A percentile compares a stretch with the other conserved stretches of the same genome.
phyloP scores from a whole-genome alignment of 306 rosid species.

The Lathyrus tuberosus region DNA sequence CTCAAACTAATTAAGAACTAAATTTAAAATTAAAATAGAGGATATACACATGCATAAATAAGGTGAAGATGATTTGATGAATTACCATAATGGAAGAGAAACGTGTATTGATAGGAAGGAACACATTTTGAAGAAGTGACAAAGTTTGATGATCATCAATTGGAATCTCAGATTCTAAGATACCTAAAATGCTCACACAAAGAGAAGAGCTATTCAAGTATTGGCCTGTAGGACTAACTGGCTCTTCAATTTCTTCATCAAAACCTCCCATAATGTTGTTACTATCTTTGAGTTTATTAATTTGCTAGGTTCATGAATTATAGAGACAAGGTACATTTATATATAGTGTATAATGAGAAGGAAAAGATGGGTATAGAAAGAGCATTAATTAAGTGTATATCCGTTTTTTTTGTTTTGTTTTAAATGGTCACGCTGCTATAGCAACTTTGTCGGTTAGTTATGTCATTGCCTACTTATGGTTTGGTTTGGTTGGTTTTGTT shows the following conservation, averaged over 20 bases:
- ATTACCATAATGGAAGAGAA: slow-evolving; percentile 57
- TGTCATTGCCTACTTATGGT: no score
- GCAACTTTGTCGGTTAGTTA: background rate
- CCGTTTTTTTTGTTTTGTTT: background rate
- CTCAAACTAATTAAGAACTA: no score
- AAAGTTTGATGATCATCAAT: slow-evolving; percentile 22
- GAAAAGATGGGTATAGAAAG: background rate
- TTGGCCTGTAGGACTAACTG: slow-evolving; percentile 54
- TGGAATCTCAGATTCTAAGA: slow-evolving; percentile 49
- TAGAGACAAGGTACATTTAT: background rate
- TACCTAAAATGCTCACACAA: slow-evolving; percentile 40
- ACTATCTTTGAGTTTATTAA: background rate
- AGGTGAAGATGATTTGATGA: background rate
- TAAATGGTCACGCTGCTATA: background rate
- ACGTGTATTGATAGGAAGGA: slow-evolving; percentile 54
- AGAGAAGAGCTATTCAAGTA: slow-evolving; percentile 49
- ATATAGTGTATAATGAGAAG: background rate
- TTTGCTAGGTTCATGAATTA: background rate
- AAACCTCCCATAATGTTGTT: slow-evolving; percentile 1
- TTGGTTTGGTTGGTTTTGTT: no score
- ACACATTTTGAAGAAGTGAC: slow-evolving; percentile 33
- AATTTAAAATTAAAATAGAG: background rate
- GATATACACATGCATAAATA: background rate
- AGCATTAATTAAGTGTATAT: background rate
- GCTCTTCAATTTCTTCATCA: slow-evolving; percentile 35